phyloP scores from a whole-genome alignment of 163 green algal genomes.

The Coccomyxa subellipsoidea region DNA sequence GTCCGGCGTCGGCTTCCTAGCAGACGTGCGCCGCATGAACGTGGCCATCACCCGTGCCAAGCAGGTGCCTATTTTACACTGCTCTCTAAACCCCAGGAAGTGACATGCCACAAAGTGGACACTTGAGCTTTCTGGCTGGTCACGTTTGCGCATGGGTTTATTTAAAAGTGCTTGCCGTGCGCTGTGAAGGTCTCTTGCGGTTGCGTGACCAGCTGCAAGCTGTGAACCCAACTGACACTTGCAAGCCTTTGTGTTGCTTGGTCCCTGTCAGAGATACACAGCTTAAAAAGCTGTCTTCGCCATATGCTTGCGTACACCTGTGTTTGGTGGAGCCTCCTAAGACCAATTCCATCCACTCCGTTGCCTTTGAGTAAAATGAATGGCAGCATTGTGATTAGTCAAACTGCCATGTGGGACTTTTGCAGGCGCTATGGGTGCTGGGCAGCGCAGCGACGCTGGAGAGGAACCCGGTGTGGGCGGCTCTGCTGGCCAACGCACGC shows the following conservation, averaged over 20 bases:
- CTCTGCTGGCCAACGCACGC: conserved; percentile 65
- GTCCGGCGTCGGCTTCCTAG: conserved; percentile 73
- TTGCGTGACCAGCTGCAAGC: background rate
- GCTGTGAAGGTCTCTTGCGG: background rate
- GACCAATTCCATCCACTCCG: background rate
- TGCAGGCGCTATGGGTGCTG: conserved; percentile 78
- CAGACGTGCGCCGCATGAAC: conserved; percentile 85
- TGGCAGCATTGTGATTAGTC: conserved; percentile 9
- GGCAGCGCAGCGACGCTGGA: conserved; percentile 63
- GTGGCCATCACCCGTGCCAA: conserved; percentile 86
- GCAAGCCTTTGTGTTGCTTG: too few relatives aligned
- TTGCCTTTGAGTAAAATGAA: conserved; percentile 10
- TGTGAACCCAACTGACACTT: too few relatives aligned
- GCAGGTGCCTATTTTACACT: background rate
- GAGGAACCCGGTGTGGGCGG: conserved; percentile 58
- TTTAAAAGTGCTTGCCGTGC: background rate
- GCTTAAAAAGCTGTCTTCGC: too few relatives aligned
- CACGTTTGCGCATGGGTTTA: background rate
- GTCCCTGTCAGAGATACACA: too few relatives aligned
- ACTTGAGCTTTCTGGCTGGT: background rate
- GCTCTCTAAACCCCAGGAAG: background rate
- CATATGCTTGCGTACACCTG: too few relatives aligned
- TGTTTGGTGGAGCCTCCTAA: too few relatives aligned
- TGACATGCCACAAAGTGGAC: background rate
- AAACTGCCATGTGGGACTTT: background rate